Conservation (phyloP, 768 basidiomycete species). For the Tylopilus sp. region DNA sequence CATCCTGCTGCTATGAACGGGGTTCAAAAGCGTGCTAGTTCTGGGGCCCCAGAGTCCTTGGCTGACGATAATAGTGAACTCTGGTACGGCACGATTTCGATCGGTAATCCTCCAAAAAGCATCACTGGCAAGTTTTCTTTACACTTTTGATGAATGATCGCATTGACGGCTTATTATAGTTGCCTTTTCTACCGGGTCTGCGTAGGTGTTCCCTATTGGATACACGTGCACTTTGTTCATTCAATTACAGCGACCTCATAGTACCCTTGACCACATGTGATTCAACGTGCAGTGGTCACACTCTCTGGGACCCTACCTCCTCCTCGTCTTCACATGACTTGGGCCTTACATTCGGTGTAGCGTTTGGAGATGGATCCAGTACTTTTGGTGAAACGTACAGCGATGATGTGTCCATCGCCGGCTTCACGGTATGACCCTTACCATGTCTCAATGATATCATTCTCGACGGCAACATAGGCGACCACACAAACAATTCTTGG, state of each 20-base stretch:
- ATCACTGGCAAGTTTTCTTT: constrained; percentile 1
- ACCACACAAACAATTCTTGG: constrained; percentile 5
- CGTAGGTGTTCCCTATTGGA: neutral
- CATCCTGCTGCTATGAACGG: neutral
- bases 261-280: constrained; percentile 1
- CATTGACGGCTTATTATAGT: neutral
- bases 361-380: constrained; percentile 35
- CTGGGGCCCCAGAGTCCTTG: neutral
- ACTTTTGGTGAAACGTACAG: constrained; percentile 36
- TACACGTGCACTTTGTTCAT: neutral
- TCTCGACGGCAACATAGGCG: constrained; percentile 4
- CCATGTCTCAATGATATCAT: neutral
- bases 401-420: constrained; percentile 25
- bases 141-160: neutral
- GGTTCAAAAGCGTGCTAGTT: neutral
- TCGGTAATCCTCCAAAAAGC: neutral
- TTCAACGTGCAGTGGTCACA: too few relatives aligned
- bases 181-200: constrained; percentile 27
- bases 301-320: constrained; percentile 16
- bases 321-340: constrained; percentile 26
- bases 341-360: constrained; percentile 23
- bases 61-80: neutral
- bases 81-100: neutral
- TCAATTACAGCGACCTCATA: constrained; percentile 12
- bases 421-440: neutral